phyloP scores from a whole-genome alignment of 495 filamentous ascomycete genomes.

The Hypoxylon subgilvum region DNA sequence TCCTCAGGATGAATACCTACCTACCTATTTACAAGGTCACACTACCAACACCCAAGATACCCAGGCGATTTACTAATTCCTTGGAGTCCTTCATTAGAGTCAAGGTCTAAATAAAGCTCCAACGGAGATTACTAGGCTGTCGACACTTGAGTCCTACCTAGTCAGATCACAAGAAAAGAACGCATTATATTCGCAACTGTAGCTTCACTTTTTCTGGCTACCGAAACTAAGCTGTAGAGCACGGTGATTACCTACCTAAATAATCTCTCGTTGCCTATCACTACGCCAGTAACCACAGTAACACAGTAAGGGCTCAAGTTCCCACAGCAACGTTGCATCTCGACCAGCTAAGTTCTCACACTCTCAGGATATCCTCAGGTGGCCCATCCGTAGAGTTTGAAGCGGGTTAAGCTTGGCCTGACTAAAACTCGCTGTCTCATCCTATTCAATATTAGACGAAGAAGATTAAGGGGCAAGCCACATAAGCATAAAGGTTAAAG shows the following conservation, averaged over 20 bases:
- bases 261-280: too few species aligned
- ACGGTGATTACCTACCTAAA: too few species aligned
- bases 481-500: background rate
- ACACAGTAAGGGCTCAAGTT: too few species aligned
- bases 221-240: too few species aligned
- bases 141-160: background rate
- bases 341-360: background rate
- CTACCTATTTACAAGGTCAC: too few species aligned
- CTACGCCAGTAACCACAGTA: too few species aligned
- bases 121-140: background rate
- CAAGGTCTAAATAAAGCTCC: background rate
- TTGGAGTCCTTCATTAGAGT: background rate
- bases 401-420: background rate
- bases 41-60: too few species aligned
- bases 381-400: conserved; percentile 1
- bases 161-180: background rate
- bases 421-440: conserved; percentile 1
- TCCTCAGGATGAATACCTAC: too few species aligned
- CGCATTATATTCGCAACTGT: too few species aligned
- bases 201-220: too few species aligned
- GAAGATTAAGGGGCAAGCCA: background rate
- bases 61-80: too few species aligned
- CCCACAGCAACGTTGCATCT: conserved; percentile 33
- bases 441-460: conserved; percentile 3
- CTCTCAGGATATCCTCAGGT: background rate